Base-by-base conservation (phyloP, 2,329 filamentous ascomycete species). In the Fusarium sp. region DNA sequence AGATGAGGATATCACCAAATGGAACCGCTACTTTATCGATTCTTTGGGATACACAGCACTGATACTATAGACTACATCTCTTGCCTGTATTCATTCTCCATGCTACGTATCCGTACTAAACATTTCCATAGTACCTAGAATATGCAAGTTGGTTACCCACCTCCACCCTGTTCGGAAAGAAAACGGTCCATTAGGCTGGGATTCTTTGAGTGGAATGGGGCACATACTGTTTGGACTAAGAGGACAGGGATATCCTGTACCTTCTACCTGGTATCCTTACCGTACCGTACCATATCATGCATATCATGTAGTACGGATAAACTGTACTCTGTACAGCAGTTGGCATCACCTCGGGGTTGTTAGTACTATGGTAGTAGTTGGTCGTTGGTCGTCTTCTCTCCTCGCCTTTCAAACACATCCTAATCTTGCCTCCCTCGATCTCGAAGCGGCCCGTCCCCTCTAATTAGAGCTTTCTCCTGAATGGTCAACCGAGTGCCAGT, bases 381-480 rank as follows among this genome's bases (percentile, higher is more conserved):
- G 48, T 51, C 40, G 32, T 51, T 51, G 9, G 49, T 51, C 6
- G 13, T 43, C 41, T 43, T 21, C 14, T 43, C 20, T 18, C 8
- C 16, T 34, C 34, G 11, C 21, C 14, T 43, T 4, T 42, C n/a
- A 21, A 42, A 42, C 20, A 27, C 20, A 51, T 20, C 32, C 27
- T 53, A 11, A 53, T 41, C 49, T 41, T 53, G 49, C 49, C 27
- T 53, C 41, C 28, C 32, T 41, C 28, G 40, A 40, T 51, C 61
- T 49, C 34, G 34, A 60, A 49, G 63, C 63, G 63, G 63, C 61
- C 63, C 63, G 63, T 66, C 55, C 63, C 63, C 63, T 63, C 25
- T 43, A 25, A 25, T 25, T 25, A 63, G 27, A 37, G 37, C 46
- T 37, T 18, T 42, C 21, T 50, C 55, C 41, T 55, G 28, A 55